A percentile compares a stretch with the other conserved stretches of the same genome.
phyloP scores from a whole-genome alignment of 805 yeast genomes.

The Candida broadrunensis region DNA sequence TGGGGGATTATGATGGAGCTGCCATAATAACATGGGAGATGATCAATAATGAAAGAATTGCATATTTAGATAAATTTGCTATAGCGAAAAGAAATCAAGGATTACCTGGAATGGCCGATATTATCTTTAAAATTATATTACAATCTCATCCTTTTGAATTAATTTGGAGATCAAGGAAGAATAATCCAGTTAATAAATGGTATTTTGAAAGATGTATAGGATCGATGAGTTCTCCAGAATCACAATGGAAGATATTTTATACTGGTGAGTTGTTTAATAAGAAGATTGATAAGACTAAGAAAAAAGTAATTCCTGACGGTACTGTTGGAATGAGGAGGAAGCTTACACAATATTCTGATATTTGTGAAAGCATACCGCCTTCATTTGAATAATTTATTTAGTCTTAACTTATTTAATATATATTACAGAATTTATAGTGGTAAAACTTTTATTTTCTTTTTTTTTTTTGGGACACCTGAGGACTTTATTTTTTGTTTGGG shows the following conservation, averaged over 20 bases:
- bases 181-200: conserved; percentile 96
- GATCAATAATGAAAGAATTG: conserved; percentile 34
- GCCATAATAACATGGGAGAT: conserved; percentile 88
- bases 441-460: no score
- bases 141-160: conserved; percentile 68
- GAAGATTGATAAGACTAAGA: conserved; percentile 22
- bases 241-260: conserved; percentile 40
- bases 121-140: conserved; percentile 78
- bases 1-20: conserved; percentile 94
- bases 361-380: conserved; percentile 58
- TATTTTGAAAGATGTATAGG: conserved; percentile 89
- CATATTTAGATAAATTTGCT: conserved; percentile 93
- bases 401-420: no score
- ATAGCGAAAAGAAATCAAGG: conserved; percentile 84
- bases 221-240: conserved; percentile 38
- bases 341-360: conserved; percentile 45
- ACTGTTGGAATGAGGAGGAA: conserved; percentile 25
- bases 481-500: no score
- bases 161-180: conserved; percentile 85
- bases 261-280: conserved; percentile 40
- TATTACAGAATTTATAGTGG: no score
- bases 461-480: no score
- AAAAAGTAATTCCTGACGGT: conserved; percentile 14
- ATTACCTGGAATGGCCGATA: conserved; percentile 88
- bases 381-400: conserved; percentile 46